phyloP scores from a whole-genome alignment of 495 filamentous ascomycete genomes.

The Chaetomium tenue region DNA sequence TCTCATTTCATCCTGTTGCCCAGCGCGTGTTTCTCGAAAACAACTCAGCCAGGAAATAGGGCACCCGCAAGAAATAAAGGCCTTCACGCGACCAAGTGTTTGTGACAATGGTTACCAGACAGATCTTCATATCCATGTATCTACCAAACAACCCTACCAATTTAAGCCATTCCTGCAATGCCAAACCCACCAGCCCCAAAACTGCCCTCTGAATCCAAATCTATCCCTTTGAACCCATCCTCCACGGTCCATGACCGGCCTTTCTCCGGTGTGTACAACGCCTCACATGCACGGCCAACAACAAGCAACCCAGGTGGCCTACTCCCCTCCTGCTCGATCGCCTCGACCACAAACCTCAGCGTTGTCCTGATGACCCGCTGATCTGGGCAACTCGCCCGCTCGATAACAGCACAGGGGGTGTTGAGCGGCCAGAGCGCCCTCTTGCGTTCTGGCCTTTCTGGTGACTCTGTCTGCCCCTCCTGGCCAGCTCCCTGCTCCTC shows the following conservation, averaged over 20 bases:
- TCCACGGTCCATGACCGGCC: slow-evolving; percentile 78
- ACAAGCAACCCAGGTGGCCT: slow-evolving; percentile 88
- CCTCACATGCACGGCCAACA: slow-evolving; percentile 81
- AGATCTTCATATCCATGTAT: not conserved
- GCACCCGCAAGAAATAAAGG: too few species aligned
- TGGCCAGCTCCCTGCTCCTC: slow-evolving; percentile 33
- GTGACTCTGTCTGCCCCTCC: slow-evolving; percentile 23
- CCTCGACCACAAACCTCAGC: slow-evolving; percentile 70
- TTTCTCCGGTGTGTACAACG: slow-evolving; percentile 56
- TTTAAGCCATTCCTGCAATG: slow-evolving; percentile 21
- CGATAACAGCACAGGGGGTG: slow-evolving; percentile 88
- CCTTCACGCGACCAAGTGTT: too few species aligned
- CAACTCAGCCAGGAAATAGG: too few species aligned
- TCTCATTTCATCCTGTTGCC: too few species aligned
- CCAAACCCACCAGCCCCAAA: slow-evolving; percentile 17
- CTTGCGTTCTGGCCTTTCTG: slow-evolving; percentile 1
- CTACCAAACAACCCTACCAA: not conserved
- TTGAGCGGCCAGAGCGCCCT: slow-evolving; percentile 46
- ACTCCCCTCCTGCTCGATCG: slow-evolving; percentile 86
- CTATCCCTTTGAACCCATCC: slow-evolving; percentile 73
- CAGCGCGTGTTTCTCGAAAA: too few species aligned
- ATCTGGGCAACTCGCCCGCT: slow-evolving; percentile 91
- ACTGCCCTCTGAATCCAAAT: slow-evolving; percentile 34
- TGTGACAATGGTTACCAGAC: not conserved
- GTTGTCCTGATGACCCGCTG: slow-evolving; percentile 90